phyloP scores from a whole-genome alignment of 2,329 filamentous ascomycete genomes.

The Hymenoscyphus fructigenus region DNA sequence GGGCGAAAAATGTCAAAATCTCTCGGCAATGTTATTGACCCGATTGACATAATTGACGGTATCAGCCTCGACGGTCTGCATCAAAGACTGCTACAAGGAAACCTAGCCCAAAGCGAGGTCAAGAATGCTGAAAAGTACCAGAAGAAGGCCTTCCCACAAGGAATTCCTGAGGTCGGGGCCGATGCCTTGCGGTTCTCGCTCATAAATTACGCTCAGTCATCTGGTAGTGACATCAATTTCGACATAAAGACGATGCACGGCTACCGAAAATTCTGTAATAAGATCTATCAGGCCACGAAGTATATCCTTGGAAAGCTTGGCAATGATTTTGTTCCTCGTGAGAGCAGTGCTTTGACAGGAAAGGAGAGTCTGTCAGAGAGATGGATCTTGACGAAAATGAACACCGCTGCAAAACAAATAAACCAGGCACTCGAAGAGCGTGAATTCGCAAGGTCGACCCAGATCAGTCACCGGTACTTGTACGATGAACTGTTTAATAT shows the following conservation, averaged over 20 bases:
- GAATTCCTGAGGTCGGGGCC: conserved; percentile 86
- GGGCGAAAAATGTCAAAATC: conserved; percentile 96
- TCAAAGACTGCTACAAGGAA: conserved; percentile 33
- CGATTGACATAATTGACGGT: conserved; percentile 83
- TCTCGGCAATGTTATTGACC: conserved; percentile 88
- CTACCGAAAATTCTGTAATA: conserved; percentile 93
- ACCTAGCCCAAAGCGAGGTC: conserved; percentile 8
- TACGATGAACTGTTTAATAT: conserved; percentile 73
- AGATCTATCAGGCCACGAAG: conserved; percentile 93
- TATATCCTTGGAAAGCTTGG: conserved; percentile 78
- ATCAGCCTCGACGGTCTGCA: conserved; percentile 75
- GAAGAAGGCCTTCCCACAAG: conserved; percentile 85
- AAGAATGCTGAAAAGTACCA: conserved; percentile 74
- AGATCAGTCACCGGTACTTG: conserved; percentile 71
- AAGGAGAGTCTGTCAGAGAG: conserved; percentile 61
- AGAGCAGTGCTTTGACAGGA: conserved; percentile 50
- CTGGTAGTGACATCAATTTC: conserved; percentile 74
- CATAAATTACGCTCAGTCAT: conserved; percentile 72
- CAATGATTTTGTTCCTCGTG: conserved; percentile 59
- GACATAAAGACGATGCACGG: conserved; percentile 88
- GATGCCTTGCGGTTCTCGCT: conserved; percentile 88
- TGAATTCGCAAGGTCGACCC: conserved; percentile 69
- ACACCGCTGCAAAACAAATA: conserved; percentile 64
- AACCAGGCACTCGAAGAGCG: conserved; percentile 63
- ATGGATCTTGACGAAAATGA: conserved; percentile 76